Percentiles rank a stretch among this genome's conserved stretches.
These are phyloP conservation scores for Phytophthora chlamydospora DNA, from an alignment of 352 stramenopile species.

Conservation along the genomic window DNA sequence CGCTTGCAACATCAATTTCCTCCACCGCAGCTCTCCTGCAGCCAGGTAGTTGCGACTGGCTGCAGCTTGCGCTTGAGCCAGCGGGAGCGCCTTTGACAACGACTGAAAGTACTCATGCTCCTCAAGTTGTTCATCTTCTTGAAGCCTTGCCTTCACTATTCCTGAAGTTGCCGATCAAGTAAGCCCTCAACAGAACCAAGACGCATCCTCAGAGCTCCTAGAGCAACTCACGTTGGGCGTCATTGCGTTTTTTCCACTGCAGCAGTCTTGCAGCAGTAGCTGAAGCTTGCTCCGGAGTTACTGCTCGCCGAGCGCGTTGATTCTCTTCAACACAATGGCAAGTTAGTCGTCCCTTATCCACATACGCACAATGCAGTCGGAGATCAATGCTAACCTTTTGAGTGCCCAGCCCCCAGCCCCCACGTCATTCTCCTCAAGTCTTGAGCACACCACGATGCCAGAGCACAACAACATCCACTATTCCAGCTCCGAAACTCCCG, in stretches of 20 bases:
- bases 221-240: conserved; percentile 23
- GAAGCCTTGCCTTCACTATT: conserved; percentile 22
- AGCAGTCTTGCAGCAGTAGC: conserved; percentile 14
- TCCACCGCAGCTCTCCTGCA: conserved; percentile 40
- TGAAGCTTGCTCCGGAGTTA: conserved; percentile 14
- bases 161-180: conserved; percentile 11
- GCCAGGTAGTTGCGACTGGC: conserved; percentile 47
- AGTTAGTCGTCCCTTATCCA: conserved; percentile 4
- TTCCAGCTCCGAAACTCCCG: conserved; percentile 13
- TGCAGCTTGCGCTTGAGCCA: conserved; percentile 29
- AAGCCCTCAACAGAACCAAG: neutral
- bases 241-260: conserved; percentile 28
- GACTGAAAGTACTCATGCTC: conserved; percentile 36
- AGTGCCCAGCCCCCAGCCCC: neutral
- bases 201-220: conserved; percentile 4
- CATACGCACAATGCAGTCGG: neutral
- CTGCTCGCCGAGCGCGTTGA: neutral
- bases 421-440: conserved; percentile 5
- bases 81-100: conserved; percentile 24
- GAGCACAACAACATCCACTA: conserved; percentile 1
- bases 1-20: conserved; percentile 35
- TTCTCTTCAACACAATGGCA: neutral
- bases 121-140: conserved; percentile 24
- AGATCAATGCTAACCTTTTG: conserved; percentile 9
- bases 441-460: conserved; percentile 4